Base-by-base conservation (phyloP, 2,329 filamentous ascomycete species). In the Camillea tinctor region DNA sequence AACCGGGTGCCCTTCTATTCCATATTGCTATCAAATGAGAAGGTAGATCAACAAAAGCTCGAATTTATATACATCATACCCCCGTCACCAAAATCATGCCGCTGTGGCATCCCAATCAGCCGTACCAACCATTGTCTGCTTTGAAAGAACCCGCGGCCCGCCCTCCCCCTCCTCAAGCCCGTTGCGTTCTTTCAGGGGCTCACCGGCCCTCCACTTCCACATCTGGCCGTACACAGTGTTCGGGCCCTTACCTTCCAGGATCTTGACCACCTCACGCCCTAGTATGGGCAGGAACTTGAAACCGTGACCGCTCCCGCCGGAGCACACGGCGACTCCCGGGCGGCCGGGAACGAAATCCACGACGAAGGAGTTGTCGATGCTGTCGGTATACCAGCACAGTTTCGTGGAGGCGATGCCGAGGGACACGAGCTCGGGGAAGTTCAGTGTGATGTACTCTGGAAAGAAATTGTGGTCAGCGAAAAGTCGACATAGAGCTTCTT, bases 291-390 rank as follows among this genome's bases (percentile, higher is more conserved):
- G 55, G 49, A 72, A 73, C 58, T 72, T 73, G 65, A 72, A 73
- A 17, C 72, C 71, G 26, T 73, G 70, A 8, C 86, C 86, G 40
- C 80, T 83, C 0, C 86, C 87, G 0, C 84, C 86, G 0, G 85
- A 88, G 2, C 84, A 84, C 0, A 88, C 77, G 67, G 87, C 82
- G 0, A 88, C 67, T 0, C 80, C 79, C 4, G 63, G 61, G 4
- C 64, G 62, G 1, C 63, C 65, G 1, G 68, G 69, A 3, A 72
- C 68, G 49, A n/a, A 77, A 48, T 80, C 77, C 52, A 87, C 78
- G 4, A 87, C 64, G 54, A 71, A 72, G 1, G 66, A 71, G 40
- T 69, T 71, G 52, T 71, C 70, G 40, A 70, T 65, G 50, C 69
- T 72, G 30, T 72, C 71, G n/a, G 67, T 73, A 51, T 71, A 73